A percentile compares a stretch with the other conserved stretches of the same genome.
phyloP scores from a whole-genome alignment of 371 early-diverging fungal species.

The Mortierella sp. region DNA sequence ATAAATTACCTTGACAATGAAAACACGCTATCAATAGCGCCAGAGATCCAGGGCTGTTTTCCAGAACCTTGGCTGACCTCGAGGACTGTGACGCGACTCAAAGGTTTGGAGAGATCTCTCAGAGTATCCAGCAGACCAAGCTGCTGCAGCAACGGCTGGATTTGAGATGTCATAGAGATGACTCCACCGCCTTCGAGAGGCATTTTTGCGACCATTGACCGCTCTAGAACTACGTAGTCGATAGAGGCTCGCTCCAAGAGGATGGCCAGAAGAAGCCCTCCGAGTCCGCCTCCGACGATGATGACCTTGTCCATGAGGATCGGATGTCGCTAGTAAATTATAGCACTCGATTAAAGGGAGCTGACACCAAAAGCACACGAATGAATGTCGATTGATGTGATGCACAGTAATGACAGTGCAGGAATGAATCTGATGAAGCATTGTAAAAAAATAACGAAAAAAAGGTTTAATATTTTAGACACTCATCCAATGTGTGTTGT shows the following conservation, averaged over 20 bases:
- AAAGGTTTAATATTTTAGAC: too few species aligned
- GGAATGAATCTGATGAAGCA: too few species aligned
- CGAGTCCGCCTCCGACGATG: slow-evolving; percentile 36
- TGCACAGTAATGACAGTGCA: too few species aligned
- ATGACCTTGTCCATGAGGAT: slow-evolving; percentile 44
- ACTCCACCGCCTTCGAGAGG: slow-evolving; percentile 44
- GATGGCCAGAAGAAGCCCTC: slow-evolving; percentile 30
- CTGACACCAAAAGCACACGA: too few species aligned
- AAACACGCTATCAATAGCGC: slow-evolving; percentile 8
- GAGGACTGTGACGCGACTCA: slow-evolving; percentile 12
- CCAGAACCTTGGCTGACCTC: slow-evolving; percentile 1
- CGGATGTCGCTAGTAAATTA: too few species aligned
- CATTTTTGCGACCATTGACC: slow-evolving; percentile 13
- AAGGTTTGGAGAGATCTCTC: slow-evolving; percentile 14
- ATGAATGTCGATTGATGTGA: too few species aligned
- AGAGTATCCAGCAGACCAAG: slow-evolving; percentile 24
- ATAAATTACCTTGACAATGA: slow-evolving; percentile 7
- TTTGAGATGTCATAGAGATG: slow-evolving; percentile 25
- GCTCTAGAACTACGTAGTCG: slow-evolving; percentile 31
- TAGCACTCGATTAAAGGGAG: too few species aligned
- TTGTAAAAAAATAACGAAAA: too few species aligned
- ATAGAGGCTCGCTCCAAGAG: slow-evolving; percentile 26
- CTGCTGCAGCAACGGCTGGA: slow-evolving; percentile 24
- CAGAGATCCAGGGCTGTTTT: not conserved
- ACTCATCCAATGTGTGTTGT: too few species aligned